phyloP scores from a whole-genome alignment of 768 basidiomycete species.

The Amanita pseudoporphyria region DNA sequence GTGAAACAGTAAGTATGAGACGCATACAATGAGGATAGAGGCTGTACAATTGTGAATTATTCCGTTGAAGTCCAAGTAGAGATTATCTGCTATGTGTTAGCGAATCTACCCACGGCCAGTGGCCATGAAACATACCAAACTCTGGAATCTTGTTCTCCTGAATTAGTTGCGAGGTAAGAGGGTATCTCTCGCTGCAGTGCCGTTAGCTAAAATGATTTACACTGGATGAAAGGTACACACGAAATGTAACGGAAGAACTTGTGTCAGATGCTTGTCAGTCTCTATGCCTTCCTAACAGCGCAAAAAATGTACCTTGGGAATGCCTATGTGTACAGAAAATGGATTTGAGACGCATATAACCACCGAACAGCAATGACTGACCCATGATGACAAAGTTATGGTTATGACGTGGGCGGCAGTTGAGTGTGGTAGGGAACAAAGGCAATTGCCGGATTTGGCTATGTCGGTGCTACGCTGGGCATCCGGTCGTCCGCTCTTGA shows the following conservation, averaged over 20 bases:
- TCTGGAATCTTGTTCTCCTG: slow-evolving; percentile 99
- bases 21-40: slow-evolving; percentile 1
- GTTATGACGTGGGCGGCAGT: not conserved
- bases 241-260: slow-evolving; percentile 98
- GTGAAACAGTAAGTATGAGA: not conserved
- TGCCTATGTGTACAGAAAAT: slow-evolving; percentile 27
- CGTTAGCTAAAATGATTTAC: not conserved
- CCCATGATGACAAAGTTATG: slow-evolving; percentile 6
- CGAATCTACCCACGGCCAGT: not conserved
- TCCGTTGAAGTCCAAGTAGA: slow-evolving; percentile 92
- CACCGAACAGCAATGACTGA: not conserved
- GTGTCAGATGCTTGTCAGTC: slow-evolving; percentile 10
- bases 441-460: slow-evolving; percentile 3
- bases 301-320: slow-evolving; percentile 47
- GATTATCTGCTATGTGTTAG: slow-evolving; percentile 48
- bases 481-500: not conserved
- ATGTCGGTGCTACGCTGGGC: no score
- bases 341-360: not conserved
- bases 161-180: slow-evolving; percentile 94
- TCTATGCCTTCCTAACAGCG: not conserved
- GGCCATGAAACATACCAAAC: slow-evolving; percentile 55
- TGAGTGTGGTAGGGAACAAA: not conserved
- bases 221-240: slow-evolving; percentile 33
- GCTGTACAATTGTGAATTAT: slow-evolving; percentile 75
- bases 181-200: slow-evolving; percentile 81